These are phyloP conservation scores for Grosmannia serpens DNA, from an alignment of 2,329 filamentous ascomycete species.

Conservation along the genomic window DNA sequence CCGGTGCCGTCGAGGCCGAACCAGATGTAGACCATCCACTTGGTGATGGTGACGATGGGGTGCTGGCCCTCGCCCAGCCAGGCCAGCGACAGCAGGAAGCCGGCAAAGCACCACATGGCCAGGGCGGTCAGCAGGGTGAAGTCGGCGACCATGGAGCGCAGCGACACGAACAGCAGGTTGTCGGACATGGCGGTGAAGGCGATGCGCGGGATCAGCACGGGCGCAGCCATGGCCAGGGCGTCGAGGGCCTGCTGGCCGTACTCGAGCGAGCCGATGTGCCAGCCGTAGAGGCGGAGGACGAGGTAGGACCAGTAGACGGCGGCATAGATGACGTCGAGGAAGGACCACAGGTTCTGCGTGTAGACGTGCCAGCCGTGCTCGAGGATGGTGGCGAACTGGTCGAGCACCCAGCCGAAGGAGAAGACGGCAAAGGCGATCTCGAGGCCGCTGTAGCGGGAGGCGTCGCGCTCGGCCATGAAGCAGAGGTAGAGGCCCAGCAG, in stretches of 20 bases:
- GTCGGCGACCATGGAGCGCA: conserved; percentile 76
- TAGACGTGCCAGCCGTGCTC: conserved; percentile 71
- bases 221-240: conserved; percentile 67
- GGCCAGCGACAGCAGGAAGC: conserved; percentile 66
- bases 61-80: conserved; percentile 62
- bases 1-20: conserved; percentile 70
- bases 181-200: conserved; percentile 77
- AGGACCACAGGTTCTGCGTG: conserved; percentile 81
- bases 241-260: conserved; percentile 59
- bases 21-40: conserved; percentile 94
- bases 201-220: conserved; percentile 64
- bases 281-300: conserved; percentile 53
- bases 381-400: conserved; percentile 65
- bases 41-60: conserved; percentile 57
- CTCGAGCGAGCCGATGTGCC: conserved; percentile 34
- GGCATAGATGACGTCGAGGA: conserved; percentile 71
- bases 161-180: conserved; percentile 71
- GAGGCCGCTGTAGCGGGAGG: conserved; percentile 39
- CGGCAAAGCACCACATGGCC: conserved; percentile 72
- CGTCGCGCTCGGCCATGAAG: conserved; percentile 59
- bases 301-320: conserved; percentile 60
- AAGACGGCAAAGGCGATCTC: conserved; percentile 64
- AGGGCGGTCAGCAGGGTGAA: conserved; percentile 68
- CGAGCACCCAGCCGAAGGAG: conserved; percentile 65
- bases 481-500: conserved; percentile 58